phyloP scores from a whole-genome alignment of 2,329 filamentous ascomycete species.

The Alternaria dauci region DNA sequence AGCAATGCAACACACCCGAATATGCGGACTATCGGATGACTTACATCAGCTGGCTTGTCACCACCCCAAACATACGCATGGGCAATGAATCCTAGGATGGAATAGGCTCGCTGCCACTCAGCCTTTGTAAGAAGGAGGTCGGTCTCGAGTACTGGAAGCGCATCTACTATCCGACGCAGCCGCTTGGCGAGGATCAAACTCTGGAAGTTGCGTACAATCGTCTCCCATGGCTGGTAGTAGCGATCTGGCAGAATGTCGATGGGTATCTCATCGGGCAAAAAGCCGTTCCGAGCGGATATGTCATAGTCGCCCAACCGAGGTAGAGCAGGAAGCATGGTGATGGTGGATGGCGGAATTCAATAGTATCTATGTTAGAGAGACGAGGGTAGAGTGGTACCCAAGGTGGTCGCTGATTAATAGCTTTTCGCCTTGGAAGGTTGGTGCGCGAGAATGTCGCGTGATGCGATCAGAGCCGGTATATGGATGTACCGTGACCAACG shows the following conservation, averaged over 20 bases:
- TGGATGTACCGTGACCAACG: neutral
- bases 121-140: conserved; percentile 80
- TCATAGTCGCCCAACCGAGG: conserved; percentile 75
- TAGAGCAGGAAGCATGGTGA: conserved; percentile 54
- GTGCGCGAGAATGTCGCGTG: conserved; percentile 11
- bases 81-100: conserved; percentile 78
- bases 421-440: neutral
- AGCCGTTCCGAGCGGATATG: conserved; percentile 80
- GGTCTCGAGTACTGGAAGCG: conserved; percentile 83
- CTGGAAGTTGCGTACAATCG: conserved; percentile 84
- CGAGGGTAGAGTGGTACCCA: neutral
- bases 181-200: conserved; percentile 84
- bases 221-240: conserved; percentile 97
- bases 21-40: conserved; percentile 12
- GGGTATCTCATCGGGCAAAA: conserved; percentile 83
- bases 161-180: conserved; percentile 79
- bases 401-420: neutral
- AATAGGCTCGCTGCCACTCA: conserved; percentile 91
- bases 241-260: conserved; percentile 82
- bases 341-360: neutral
- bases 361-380: neutral
- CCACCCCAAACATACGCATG: conserved; percentile 94
- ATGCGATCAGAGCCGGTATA: conserved; percentile 8
- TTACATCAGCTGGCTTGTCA: conserved; percentile 74
- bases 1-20: conserved; percentile 19